Evolutionary conservation across 1,139 yeast genomes (phyloP).

Genomic region (Lizanozyma gosingica): DNA sequence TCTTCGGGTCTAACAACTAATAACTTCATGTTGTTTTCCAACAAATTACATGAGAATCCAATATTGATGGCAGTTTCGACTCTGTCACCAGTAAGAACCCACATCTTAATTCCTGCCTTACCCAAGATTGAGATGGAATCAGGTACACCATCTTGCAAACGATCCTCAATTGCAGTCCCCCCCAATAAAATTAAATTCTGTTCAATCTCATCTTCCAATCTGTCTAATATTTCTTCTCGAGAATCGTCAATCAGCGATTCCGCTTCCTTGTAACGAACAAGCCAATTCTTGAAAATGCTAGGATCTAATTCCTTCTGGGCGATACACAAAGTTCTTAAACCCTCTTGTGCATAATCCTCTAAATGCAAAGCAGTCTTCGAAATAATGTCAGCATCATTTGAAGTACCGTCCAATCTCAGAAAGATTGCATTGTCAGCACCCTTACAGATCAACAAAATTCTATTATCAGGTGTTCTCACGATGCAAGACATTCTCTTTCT

Average conservation of each 20-base stretch:
- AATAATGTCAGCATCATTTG: conserved; percentile 26
- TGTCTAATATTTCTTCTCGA: conserved; percentile 37
- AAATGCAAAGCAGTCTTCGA: conserved; percentile 43
- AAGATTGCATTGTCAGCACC: conserved; percentile 95
- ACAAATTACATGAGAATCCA: conserved; percentile 42
- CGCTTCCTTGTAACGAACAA: conserved; percentile 60
- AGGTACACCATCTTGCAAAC: conserved; percentile 44
- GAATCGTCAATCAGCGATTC: conserved; percentile 60
- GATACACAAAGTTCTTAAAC: conserved; percentile 50
- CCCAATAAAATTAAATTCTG: conserved; percentile 35
- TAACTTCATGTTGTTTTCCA: conserved; percentile 40
- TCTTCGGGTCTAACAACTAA: conserved; percentile 12
- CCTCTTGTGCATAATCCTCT: conserved; percentile 49
- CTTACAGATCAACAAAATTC: conserved; percentile 61
- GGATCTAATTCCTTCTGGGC: conserved; percentile 33
- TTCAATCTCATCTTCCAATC: conserved; percentile 39
- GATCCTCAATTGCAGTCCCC: conserved; percentile 46
- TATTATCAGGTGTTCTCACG: conserved; percentile 33
- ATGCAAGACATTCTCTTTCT: conserved; percentile 61
- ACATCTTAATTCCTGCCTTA: conserved; percentile 41
- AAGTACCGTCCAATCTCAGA: conserved; percentile 47
- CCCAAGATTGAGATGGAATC: conserved; percentile 36
- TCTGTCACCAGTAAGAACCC: conserved; percentile 46
- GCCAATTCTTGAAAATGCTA: conserved; percentile 52
- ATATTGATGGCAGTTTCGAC: conserved; percentile 45